phyloP scores from a whole-genome alignment of 441 rosid species.

The Biscutella laevigata region DNA sequence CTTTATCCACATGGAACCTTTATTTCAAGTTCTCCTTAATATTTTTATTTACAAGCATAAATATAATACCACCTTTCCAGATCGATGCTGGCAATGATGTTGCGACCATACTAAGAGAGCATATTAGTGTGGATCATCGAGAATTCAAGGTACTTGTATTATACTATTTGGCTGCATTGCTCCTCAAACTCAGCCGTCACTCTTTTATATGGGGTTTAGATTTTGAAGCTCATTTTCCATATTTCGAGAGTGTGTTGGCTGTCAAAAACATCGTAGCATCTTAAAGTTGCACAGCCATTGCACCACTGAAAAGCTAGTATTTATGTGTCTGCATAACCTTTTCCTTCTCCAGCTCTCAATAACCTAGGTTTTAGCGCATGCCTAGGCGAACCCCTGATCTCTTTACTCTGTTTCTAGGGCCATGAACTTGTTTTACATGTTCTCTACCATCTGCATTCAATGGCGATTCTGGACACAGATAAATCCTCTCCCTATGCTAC shows the following conservation, averaged over 20 bases:
- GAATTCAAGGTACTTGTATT: constrained; percentile 63
- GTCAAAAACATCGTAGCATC: constrained; percentile 3
- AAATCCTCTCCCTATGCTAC: constrained; percentile 48
- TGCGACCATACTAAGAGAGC: constrained; percentile 59
- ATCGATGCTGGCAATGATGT: constrained; percentile 75
- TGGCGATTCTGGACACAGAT: constrained; percentile 39
- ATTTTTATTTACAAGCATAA: background rate
- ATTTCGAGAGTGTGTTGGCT: constrained; percentile 8
- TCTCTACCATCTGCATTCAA: constrained; percentile 80
- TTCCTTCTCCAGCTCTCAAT: constrained; percentile 1
- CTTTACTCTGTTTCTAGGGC: constrained; percentile 52
- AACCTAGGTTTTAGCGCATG: constrained; percentile 5
- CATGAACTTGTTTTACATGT: constrained; percentile 86
- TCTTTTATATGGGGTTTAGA: background rate
- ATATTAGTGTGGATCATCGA: constrained; percentile 61
- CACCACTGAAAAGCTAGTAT: background rate
- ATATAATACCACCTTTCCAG: constrained; percentile 36
- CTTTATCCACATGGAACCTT: constrained; percentile 4
- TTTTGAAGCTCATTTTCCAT: constrained; percentile 9
- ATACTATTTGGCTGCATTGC: background rate
- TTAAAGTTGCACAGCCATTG: background rate
- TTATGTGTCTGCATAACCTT: constrained; percentile 2
- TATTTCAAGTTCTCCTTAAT: background rate
- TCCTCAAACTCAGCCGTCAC: constrained; percentile 1
- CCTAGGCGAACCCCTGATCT: constrained; percentile 18